phyloP scores from a whole-genome alignment of 257 asterid species.

The Euphrasia confusa region DNA sequence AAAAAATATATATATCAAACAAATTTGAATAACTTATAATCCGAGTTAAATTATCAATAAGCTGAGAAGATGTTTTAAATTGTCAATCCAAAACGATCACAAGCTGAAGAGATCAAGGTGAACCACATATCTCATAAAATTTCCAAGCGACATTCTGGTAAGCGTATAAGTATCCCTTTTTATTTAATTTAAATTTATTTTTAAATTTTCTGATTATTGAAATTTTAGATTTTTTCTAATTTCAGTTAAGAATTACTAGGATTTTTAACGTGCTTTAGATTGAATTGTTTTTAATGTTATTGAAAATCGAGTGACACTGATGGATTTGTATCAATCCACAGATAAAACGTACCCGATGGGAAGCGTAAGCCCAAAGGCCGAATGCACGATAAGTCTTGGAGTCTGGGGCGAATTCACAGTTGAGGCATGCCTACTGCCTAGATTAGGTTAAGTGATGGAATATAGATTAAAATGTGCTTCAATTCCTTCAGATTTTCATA shows the following conservation, averaged over 20 bases:
- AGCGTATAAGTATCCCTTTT: slow-evolving; percentile 28
- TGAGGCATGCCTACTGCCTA: too few relatives aligned
- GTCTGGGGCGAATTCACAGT: not conserved
- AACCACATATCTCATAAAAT: slow-evolving; percentile 44
- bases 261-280: not conserved
- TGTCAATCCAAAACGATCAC: too few relatives aligned
- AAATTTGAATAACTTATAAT: too few relatives aligned
- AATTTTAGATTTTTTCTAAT: not conserved
- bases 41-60: too few relatives aligned
- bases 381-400: slow-evolving; percentile 40
- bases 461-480: too few relatives aligned
- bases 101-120: slow-evolving; percentile 27
- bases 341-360: slow-evolving; percentile 54
- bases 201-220: not conserved
- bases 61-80: too few relatives aligned
- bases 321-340: slow-evolving; percentile 42
- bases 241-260: not conserved
- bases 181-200: not conserved
- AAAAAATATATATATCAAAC: too few relatives aligned
- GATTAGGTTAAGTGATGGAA: too few relatives aligned
- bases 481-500: slow-evolving; percentile 20
- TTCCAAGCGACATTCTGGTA: slow-evolving; percentile 45
- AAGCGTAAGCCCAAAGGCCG: slow-evolving; percentile 53
- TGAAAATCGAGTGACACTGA: slow-evolving; percentile 21
- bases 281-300: not conserved